Evolutionary conservation across 2,329 filamentous ascomycete genomes (phyloP), one percentile per base, ranked within the genome.

Genomic region (Neonectria magnoliae): DNA sequence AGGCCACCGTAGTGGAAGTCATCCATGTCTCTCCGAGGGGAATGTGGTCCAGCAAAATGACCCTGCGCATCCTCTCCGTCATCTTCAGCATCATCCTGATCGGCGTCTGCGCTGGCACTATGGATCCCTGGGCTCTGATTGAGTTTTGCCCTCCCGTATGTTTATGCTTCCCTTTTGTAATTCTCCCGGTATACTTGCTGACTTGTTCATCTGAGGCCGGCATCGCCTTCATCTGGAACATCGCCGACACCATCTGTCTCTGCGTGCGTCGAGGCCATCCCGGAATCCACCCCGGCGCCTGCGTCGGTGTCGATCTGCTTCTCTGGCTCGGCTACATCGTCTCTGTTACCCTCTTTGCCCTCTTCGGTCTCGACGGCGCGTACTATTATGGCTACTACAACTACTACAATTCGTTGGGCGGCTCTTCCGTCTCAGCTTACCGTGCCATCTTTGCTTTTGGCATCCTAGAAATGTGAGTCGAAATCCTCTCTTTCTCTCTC

Each of bases 241-340:
- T 64, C 14, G 22, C 56, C 13, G 67, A 69, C 44, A 53, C 41
- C 55, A 57, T 65, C 57, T 65, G 59, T 22, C 54, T 69, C 31
- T 60, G 57, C 38, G 44, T 61, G 20, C 62, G 62, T 14, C 20
- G 53, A 22, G 59, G 62, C 4, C 65, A 65, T 33, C 56, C 57
- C 14, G 67, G 67, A 33, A 65, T 65, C 25, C 57, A 61, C 27
- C 67, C 67, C 16, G 65, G 62, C 8, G 62, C 65, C 41, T 41
- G 55, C 47, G 67, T 65, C 22, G 62, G n/a, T 31, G 22, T 67
- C 18, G 67, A 69, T 42, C 53, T 69, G 45, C 14, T 69, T 18
- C 33, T 67, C 31, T 69, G 67, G 62, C 36, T 69, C n/a, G 62
- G 62, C 29, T 60, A 68, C 38, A 10, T 56, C 13, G 47, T 44